phyloP scores from a whole-genome alignment of 2,329 filamentous ascomycete genomes.

The Cladorrhinum sp. region DNA sequence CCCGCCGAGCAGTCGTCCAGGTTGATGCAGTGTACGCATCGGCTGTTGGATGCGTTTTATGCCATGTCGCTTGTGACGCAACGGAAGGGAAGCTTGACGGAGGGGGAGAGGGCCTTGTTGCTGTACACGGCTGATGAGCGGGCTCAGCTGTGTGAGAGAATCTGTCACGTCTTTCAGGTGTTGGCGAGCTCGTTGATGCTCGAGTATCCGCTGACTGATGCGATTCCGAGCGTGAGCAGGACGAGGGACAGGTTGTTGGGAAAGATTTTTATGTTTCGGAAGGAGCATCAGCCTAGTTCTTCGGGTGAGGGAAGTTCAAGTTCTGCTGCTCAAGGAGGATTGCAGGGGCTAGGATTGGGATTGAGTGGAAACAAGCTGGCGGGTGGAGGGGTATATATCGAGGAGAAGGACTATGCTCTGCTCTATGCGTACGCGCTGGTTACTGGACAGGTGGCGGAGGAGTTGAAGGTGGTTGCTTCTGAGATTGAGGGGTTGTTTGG shows the following conservation, averaged over 20 bases:
- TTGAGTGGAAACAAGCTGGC: constrained; percentile 11
- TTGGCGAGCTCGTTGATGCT: constrained; percentile 91
- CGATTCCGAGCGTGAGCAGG: constrained; percentile 77
- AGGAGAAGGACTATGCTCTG: constrained; percentile 82
- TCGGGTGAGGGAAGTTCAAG: constrained; percentile 8
- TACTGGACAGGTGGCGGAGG: constrained; percentile 63
- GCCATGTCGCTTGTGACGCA: constrained; percentile 92
- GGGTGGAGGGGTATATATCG: constrained; percentile 41
- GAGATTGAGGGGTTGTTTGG: constrained; percentile 64
- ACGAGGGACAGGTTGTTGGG: constrained; percentile 79
- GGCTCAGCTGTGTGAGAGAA: constrained; percentile 76
- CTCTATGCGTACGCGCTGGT: constrained; percentile 85
- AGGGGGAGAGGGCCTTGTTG: constrained; percentile 78
- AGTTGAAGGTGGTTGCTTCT: constrained; percentile 57
- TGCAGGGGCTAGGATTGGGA: constrained; percentile 11
- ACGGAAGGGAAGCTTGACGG: constrained; percentile 70
- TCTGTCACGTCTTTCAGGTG: constrained; percentile 83
- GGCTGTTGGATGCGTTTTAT: constrained; percentile 89
- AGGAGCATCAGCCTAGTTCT: constrained; percentile 49
- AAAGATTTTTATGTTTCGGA: constrained; percentile 83
- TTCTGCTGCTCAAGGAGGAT: not conserved
- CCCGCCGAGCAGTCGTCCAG: constrained; percentile 68
- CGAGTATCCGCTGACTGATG: constrained; percentile 88
- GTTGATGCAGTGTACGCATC: constrained; percentile 75
- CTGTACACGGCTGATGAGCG: constrained; percentile 77